Evolutionary conservation across 2,329 filamentous ascomycete species (phyloP), one percentile per base, ranked within the genome.

Genomic region (Colletotrichum sp.): DNA sequence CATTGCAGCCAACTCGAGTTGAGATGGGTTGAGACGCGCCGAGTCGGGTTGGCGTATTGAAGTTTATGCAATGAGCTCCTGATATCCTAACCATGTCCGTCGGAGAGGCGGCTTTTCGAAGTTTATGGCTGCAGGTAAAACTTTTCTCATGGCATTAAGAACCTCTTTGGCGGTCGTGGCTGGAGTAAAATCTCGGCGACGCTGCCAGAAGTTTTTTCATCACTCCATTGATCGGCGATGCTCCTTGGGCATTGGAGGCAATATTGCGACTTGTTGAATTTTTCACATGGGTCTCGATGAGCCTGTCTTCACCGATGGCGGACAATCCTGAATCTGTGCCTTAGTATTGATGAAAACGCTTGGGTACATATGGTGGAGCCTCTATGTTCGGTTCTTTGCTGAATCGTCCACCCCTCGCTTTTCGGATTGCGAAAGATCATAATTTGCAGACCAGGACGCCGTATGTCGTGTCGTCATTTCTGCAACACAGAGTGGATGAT

Each of bases 331-430:
- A 65, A 61, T 30, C 28, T 52, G 59, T 74, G 68, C 71, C 71
- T 71, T 34, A 52, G 43, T 59, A 65, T 58, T 74, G 68, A 61
- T 71, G 52, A 71, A 74, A 74, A 63, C 66, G 71, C 71, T 71
- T 26, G 61, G 61, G 71, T 71, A 74, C 67, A 74, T 64, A 18
- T 74, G 68, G 52, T 68, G 48, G 59, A 69, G 24, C 59, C 28
- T 66, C 34, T 71, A 65, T 65, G n/a, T 68, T 36, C 58, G 58
- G 58, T 43, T 34, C 16, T 65, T 63, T 52, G 55, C 59, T 16
- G 30, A 34, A 38, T 36, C 18, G 67, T 30, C 59, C 28, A 26
- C 67, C 30, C 56, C 10, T 61, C 34, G 59, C 68, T 64, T 48
- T 71, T 65, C 18, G 67, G 36, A 30, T 24, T 58, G 58, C 28